Evolutionary conservation across 2,329 filamentous ascomycete species (phyloP), one percentile per base, ranked within the genome.

Genomic region (Fusarium nodosum): DNA sequence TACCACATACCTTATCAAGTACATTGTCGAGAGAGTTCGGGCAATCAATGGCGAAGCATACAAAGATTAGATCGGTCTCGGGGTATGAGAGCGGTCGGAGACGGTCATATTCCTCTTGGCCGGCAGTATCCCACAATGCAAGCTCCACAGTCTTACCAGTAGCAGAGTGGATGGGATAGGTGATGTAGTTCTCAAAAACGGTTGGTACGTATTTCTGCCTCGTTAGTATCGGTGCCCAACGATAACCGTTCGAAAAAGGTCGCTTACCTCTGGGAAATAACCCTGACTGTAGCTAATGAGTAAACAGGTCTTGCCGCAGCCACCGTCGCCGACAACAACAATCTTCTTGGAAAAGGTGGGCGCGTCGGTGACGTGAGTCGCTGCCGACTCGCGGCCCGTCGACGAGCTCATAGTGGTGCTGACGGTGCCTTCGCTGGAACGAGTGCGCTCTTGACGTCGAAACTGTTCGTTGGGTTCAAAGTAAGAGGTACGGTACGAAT

Each of bases 141-240:
- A 99, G 88, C 83, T 99, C 96, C 72, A 99, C 94, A 60, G 91
- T 94, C 86, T 97, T 98, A 77, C 95, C 94, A 15, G 91, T 93
- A 45, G 90, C 88, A 70, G 90, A 89, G 82, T 99, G 96, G 64
- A 90, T 92, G 60, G 95, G 97, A 80, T 97, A 95, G 56, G 96
- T 97, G 83, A 99, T 98, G 88, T 99, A 99, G 85, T 99, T 99
- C 79, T 99, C 96, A 80, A 99, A 99, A 54, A 99, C 96, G 3
- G 96, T 99, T 6, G 96, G 96, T 41, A 99, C 96, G 77, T 99
- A 99, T 98, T 97, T 98, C 96, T 99, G 30, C 26, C 18, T 38
- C 34, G 34, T 72, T 53, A 72, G 57, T 44, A 22, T 45, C 55
- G 54, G 28, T 52, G 34, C 44, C 22, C 12, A 31, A 36, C 33